Conservation (phyloP, 1,284 basidiomycete species). For the Blastosporella zonata region DNA sequence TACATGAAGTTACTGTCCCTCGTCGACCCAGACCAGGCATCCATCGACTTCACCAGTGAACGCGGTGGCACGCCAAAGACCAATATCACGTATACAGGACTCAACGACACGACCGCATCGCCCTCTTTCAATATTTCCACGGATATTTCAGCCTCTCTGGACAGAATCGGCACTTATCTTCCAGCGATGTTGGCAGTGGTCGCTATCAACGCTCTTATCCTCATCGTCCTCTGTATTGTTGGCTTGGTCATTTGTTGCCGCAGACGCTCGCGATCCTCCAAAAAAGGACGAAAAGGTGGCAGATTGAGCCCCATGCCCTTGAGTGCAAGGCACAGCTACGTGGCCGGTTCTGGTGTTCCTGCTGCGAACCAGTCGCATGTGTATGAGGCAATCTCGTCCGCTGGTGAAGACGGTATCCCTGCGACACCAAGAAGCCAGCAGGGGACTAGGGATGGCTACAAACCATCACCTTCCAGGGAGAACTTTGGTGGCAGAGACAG, state of each 20-base stretch:
- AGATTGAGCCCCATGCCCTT: constrained; percentile 56
- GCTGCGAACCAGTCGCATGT: constrained; percentile 34
- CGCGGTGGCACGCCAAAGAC: constrained; percentile 61
- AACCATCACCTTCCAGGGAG: constrained; percentile 1
- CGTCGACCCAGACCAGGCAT: constrained; percentile 64
- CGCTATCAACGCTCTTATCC: constrained; percentile 66
- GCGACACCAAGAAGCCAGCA: neutral
- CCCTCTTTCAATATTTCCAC: constrained; percentile 50
- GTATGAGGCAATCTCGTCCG: constrained; percentile 38
- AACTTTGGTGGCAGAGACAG: constrained; percentile 6
- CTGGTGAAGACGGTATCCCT: constrained; percentile 3
- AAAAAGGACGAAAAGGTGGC: constrained; percentile 37
- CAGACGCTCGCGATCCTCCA: constrained; percentile 35
- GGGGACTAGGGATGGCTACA: neutral
- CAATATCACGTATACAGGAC: constrained; percentile 67
- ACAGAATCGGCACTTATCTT: constrained; percentile 58
- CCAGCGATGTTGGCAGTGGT: constrained; percentile 70
- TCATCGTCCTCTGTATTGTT: constrained; percentile 52
- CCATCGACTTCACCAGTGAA: constrained; percentile 59
- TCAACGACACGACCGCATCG: constrained; percentile 42
- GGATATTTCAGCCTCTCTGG: constrained; percentile 53
- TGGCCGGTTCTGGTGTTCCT: constrained; percentile 29
- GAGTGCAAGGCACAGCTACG: constrained; percentile 37
- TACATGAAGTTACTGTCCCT: constrained; percentile 73
- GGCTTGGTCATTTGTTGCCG: constrained; percentile 52